Evolutionary conservation across 2,329 filamentous ascomycete genomes (phyloP).

Genomic region (Epichloe bromicola): DNA sequence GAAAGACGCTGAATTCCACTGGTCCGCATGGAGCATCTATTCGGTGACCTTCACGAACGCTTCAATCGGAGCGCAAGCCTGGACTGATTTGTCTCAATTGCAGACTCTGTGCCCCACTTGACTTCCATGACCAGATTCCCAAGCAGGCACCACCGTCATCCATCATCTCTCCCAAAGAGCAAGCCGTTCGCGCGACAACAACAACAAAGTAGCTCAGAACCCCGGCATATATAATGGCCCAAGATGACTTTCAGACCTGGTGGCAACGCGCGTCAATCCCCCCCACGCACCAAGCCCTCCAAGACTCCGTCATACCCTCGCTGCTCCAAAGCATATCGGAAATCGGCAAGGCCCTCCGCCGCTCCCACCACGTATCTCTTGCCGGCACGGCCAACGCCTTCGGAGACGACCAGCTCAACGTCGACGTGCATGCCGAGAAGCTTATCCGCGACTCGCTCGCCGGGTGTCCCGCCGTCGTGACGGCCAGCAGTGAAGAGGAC

Average conservation of each 20-base stretch:
- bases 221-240: not conserved
- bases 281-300: constrained; percentile 19
- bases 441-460: constrained; percentile 32
- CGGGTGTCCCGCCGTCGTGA: constrained; percentile 29
- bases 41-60: too few relatives aligned
- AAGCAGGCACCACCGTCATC: too few relatives aligned
- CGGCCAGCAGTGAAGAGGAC: constrained; percentile 49
- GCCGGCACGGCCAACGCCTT: constrained; percentile 41
- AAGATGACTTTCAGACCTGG: not conserved
- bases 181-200: too few relatives aligned
- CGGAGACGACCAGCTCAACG: constrained; percentile 47
- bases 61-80: too few relatives aligned
- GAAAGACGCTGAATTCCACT: too few relatives aligned
- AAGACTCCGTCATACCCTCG: constrained; percentile 32
- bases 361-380: constrained; percentile 30
- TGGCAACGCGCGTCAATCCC: constrained; percentile 5
- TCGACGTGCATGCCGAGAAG: constrained; percentile 39
- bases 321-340: constrained; percentile 32
- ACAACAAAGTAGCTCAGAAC: too few relatives aligned
- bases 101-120: too few relatives aligned
- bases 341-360: constrained; percentile 31
- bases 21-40: too few relatives aligned
- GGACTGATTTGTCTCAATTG: too few relatives aligned
- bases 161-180: too few relatives aligned
- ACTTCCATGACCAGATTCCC: too few relatives aligned